Evolutionary conservation across 2,329 filamentous ascomycete genomes (phyloP), one percentile per base, ranked within the genome.

Genomic region (Neoarthrinium moseri): DNA sequence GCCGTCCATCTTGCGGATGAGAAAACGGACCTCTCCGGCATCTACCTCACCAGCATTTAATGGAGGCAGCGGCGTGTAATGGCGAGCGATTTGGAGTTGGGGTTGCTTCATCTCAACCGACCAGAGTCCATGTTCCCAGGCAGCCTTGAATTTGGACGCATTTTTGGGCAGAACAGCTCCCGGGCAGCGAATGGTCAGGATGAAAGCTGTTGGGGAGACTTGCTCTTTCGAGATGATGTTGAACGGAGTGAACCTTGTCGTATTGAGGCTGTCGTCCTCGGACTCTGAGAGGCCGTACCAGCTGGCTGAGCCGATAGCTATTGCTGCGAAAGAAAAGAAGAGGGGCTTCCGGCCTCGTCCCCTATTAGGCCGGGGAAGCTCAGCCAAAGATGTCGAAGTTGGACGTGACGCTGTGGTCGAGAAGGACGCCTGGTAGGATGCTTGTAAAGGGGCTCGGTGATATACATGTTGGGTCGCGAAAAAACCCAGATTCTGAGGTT

Each of bases 51-150:
- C 48, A 12, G 60, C 57, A n/a, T 63, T 56, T 2, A 34, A 21
- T 0, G 82, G 77, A 0, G 90, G 92, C 0, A 99, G 72, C 1
- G 92, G 91, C 4, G 94, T 97, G 67, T 99, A 99, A 47, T 90
- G 84, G 51, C 94, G 74, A 34, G 89, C 89, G 56, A 99, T 95
- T 68, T 96, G 91, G 47, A 97, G 70, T 64, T 96, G 85, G 2
- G 94, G 94, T 69, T 97, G 94, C 70, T 95, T 96, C 61, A 96
- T 83, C 71, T 96, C 87, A 26, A 97, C 86, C 51, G 86, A 91
- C 87, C 90, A 95, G 33, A 95, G 76, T 4, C 87, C 86, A 46
- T 80, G 74, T 34, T 67, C 66, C 80, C 82, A 85, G 20, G 73
- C 74, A 10, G 68, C 55, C 4, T 64, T 57, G 47, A 67, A 44